These are phyloP conservation scores for Suillus americanus DNA, from an alignment of 768 basidiomycete genomes.

Conservation along the genomic window DNA sequence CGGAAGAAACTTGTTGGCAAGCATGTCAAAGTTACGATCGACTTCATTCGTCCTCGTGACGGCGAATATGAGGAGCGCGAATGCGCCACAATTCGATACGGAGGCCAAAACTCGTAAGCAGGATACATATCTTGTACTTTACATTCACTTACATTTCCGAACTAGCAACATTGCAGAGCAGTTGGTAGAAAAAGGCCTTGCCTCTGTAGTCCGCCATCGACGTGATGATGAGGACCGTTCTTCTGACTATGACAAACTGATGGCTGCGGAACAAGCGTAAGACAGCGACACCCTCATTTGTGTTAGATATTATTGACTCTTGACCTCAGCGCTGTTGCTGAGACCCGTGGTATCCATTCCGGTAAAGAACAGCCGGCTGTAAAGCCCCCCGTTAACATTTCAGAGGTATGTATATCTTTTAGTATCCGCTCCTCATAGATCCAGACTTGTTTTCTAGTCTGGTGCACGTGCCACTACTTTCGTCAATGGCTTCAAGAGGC, in stretches of 20 bases:
- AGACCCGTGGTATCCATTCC: slow-evolving; percentile 84
- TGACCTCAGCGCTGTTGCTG: slow-evolving; percentile 65
- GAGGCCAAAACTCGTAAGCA: slow-evolving; percentile 73
- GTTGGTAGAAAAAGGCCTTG: slow-evolving; percentile 90
- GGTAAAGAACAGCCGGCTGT: slow-evolving; percentile 83
- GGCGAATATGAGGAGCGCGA: slow-evolving; percentile 94
- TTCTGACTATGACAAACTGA: slow-evolving; percentile 93
- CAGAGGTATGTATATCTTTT: slow-evolving; percentile 58
- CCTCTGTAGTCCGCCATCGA: slow-evolving; percentile 87
- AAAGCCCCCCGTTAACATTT: slow-evolving; percentile 85
- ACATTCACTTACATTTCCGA: slow-evolving; percentile 10
- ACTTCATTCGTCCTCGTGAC: slow-evolving; percentile 88
- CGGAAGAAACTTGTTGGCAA: slow-evolving; percentile 93
- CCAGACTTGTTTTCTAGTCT: slow-evolving; percentile 41
- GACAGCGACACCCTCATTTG: slow-evolving; percentile 27
- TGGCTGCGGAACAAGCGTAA: slow-evolving; percentile 90
- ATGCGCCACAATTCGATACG: slow-evolving; percentile 86
- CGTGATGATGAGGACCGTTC: slow-evolving; percentile 95
- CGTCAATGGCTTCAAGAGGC: slow-evolving; percentile 87
- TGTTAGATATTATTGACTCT: slow-evolving; percentile 4
- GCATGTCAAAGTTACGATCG: slow-evolving; percentile 76
- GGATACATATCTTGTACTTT: neutral
- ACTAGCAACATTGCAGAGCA: slow-evolving; percentile 88
- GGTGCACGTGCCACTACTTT: slow-evolving; percentile 80
- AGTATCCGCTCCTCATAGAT: neutral